Conservation (phyloP, 108 stramenopile species). For the Nitzschia palea region DNA sequence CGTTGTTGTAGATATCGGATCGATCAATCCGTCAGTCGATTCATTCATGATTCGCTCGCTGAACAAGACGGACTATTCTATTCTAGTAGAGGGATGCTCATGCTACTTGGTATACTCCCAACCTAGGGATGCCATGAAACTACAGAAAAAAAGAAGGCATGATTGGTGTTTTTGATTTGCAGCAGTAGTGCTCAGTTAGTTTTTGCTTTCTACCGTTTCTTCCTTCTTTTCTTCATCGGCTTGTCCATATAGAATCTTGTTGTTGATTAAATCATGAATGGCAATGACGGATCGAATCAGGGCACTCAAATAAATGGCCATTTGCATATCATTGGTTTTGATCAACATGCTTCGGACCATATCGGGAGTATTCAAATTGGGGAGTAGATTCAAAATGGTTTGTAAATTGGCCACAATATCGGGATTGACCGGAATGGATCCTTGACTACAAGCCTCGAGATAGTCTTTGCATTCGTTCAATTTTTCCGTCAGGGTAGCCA, state of each 20-base stretch:
- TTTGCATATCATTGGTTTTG: constrained; percentile 99
- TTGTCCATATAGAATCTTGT: constrained; percentile 89
- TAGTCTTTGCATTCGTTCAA: constrained; percentile 95
- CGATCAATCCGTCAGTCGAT: too few relatives aligned
- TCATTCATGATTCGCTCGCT: too few relatives aligned
- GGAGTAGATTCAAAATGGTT: constrained; percentile 95
- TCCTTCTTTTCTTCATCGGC: constrained; percentile 42
- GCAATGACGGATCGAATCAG: constrained; percentile 95
- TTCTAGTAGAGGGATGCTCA: too few relatives aligned
- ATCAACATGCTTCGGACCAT: constrained; percentile 89
- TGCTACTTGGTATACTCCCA: too few relatives aligned
- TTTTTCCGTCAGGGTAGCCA: constrained; percentile 84
- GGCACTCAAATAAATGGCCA: constrained; percentile 86
- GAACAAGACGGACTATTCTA: too few relatives aligned
- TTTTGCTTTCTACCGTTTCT: too few relatives aligned
- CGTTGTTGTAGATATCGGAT: too few relatives aligned
- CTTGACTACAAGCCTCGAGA: constrained; percentile 73
- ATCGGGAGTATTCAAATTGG: constrained; percentile 95
- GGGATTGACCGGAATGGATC: constrained; percentile 67
- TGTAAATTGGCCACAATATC: constrained; percentile 95
- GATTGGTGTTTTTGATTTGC: not conserved
- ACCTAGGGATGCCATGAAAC: too few relatives aligned
- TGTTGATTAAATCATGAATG: constrained; percentile 94
- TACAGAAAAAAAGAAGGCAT: not conserved
- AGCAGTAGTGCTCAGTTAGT: too few relatives aligned